phyloP scores from a whole-genome alignment of 208 protist genomes.

The Leishmania martiniquensis region DNA sequence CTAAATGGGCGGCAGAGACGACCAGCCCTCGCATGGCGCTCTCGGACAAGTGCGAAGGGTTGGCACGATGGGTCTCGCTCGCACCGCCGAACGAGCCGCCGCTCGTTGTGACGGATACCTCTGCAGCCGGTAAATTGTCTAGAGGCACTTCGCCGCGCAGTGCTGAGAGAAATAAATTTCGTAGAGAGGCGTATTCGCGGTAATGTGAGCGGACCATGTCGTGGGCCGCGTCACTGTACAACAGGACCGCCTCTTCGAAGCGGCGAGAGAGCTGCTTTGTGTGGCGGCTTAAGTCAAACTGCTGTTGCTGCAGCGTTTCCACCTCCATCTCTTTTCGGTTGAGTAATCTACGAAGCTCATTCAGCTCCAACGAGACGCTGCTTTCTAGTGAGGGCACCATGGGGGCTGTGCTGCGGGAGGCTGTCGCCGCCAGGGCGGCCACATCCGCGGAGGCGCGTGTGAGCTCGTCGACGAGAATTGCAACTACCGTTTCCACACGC shows the following conservation, averaged over 20 bases:
- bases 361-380: constrained; percentile 2
- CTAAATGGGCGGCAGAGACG: constrained; percentile 52
- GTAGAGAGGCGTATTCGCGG: constrained; percentile 51
- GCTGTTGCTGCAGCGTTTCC: constrained; percentile 35
- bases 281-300: constrained; percentile 40
- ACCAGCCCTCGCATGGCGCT: constrained; percentile 30
- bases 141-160: constrained; percentile 38
- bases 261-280: constrained; percentile 45
- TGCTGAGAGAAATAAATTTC: constrained; percentile 45
- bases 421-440: constrained; percentile 3
- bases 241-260: constrained; percentile 29
- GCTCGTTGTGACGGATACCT: neutral
- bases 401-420: neutral
- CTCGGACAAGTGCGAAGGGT: neutral
- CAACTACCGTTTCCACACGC: constrained; percentile 11
- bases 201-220: constrained; percentile 47
- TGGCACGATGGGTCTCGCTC: neutral
- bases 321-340: constrained; percentile 31
- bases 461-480: constrained; percentile 22
- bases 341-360: constrained; percentile 13
- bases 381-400: neutral
- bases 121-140: neutral
- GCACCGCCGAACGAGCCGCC: neutral
- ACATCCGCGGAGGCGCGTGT: constrained; percentile 10
- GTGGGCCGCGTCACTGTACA: constrained; percentile 36